These are phyloP conservation scores for Penicillium sp. DNA, from an alignment of 2,329 filamentous ascomycete genomes.

Conservation along the genomic window DNA sequence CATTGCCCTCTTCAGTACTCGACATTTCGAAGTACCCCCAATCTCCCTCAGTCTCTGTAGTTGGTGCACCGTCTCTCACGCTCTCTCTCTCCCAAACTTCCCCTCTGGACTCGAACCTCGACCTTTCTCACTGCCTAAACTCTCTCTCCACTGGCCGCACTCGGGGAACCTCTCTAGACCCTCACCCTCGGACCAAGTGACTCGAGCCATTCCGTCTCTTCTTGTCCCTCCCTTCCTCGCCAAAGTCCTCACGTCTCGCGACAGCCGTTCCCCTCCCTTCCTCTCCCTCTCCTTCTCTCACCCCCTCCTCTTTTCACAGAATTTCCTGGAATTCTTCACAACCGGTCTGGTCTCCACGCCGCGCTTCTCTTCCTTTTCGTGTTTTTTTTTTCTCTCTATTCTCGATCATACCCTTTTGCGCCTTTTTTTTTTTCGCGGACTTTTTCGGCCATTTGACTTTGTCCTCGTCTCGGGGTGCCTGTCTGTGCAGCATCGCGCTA, in stretches of 20 bases:
- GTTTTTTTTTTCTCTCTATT: background rate
- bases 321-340: no score
- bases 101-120: background rate
- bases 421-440: background rate
- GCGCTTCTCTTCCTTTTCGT: background rate
- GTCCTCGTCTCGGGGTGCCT: background rate
- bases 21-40: no score
- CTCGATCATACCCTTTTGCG: background rate
- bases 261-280: background rate
- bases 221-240: slow-evolving; percentile 1
- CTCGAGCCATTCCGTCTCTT: background rate
- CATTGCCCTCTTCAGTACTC: no score
- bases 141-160: background rate
- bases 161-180: no score
- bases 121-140: background rate
- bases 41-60: no score
- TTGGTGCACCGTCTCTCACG: background rate
- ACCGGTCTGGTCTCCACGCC: no score
- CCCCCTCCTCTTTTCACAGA: background rate
- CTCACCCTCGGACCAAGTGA: no score
- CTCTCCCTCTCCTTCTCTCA: background rate
- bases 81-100: slow-evolving; percentile 6
- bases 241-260: background rate
- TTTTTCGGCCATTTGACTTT: background rate
- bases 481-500: no score